Conservation (phyloP, 129 eudicot species). For the Chrysanthemum seticuspe region DNA sequence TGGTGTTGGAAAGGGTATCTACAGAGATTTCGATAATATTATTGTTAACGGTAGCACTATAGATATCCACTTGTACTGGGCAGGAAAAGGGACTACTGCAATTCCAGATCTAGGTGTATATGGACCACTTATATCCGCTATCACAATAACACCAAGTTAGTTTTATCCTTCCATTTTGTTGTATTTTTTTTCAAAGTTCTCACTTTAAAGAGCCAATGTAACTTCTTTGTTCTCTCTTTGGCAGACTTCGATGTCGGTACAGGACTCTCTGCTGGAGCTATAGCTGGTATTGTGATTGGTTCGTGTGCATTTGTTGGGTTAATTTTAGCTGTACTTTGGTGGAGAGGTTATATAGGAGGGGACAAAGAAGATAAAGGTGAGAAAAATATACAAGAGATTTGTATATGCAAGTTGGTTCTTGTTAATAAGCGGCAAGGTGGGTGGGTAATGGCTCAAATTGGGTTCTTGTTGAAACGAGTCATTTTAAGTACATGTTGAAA, state of each 20-base stretch:
- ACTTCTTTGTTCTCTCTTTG: slow-evolving; percentile 21
- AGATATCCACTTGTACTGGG: slow-evolving; percentile 86
- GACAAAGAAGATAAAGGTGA: slow-evolving; percentile 54
- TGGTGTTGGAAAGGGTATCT: slow-evolving; percentile 52
- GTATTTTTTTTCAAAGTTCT: background rate
- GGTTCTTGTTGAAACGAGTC: background rate
- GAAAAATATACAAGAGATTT: slow-evolving; percentile 10
- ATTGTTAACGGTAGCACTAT: slow-evolving; percentile 65
- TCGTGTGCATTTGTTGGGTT: slow-evolving; percentile 37
- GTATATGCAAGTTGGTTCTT: background rate
- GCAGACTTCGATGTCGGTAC: slow-evolving; percentile 53
- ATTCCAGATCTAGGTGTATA: slow-evolving; percentile 71
- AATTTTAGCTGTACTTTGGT: slow-evolving; percentile 43
- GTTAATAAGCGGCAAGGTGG: background rate
- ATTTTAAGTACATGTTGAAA: background rate
- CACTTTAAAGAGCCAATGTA: slow-evolving; percentile 18
- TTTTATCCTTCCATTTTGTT: slow-evolving; percentile 5
- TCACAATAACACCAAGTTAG: slow-evolving; percentile 85
- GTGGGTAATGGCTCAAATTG: background rate
- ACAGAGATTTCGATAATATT: slow-evolving; percentile 46
- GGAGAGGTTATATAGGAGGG: slow-evolving; percentile 54
- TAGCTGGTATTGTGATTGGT: slow-evolving; percentile 59
- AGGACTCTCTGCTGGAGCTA: slow-evolving; percentile 57
- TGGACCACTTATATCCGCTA: slow-evolving; percentile 87
- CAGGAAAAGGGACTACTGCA: slow-evolving; percentile 82